Evolutionary conservation across 768 basidiomycete species (phyloP).

Genomic region (Lanmaoa pseudosensibilis): DNA sequence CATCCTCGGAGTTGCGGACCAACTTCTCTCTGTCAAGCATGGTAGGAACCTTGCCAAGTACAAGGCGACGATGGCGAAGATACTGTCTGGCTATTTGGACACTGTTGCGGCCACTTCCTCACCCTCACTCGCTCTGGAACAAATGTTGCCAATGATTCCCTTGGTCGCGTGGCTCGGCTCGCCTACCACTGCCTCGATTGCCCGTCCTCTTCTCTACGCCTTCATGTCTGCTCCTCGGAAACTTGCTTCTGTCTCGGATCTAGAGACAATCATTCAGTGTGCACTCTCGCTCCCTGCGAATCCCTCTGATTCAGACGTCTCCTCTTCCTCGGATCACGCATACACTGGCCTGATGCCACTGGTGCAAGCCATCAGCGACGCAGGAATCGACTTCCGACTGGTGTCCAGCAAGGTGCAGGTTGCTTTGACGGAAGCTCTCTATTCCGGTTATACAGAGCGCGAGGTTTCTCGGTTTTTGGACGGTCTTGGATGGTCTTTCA

Average conservation of each 20-base stretch:
- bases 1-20: not conserved
- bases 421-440: slow-evolving; percentile 26
- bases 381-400: slow-evolving; percentile 31
- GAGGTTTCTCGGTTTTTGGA: slow-evolving; percentile 28
- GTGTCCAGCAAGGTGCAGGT: slow-evolving; percentile 22
- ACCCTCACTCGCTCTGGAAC: not conserved
- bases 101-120: slow-evolving; percentile 4
- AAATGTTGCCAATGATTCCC: slow-evolving; percentile 24
- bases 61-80: slow-evolving; percentile 9
- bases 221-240: slow-evolving; percentile 42
- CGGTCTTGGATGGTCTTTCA: slow-evolving; percentile 18
- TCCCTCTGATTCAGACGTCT: slow-evolving; percentile 1
- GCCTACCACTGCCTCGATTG: slow-evolving; percentile 35
- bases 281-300: slow-evolving; percentile 34
- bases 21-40: slow-evolving; percentile 12
- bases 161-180: slow-evolving; percentile 36
- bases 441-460: slow-evolving; percentile 14
- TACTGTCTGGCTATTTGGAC: slow-evolving; percentile 23
- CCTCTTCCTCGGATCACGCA: slow-evolving; percentile 25
- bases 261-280: slow-evolving; percentile 44
- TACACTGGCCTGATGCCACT: slow-evolving; percentile 45
- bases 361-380: slow-evolving; percentile 40
- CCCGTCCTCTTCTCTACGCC: slow-evolving; percentile 43
- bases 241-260: slow-evolving; percentile 39
- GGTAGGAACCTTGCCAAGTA: slow-evolving; percentile 18